Evolutionary conservation across 2,329 filamentous ascomycete genomes (phyloP).

Genomic region (Aspergillus thermomutatus): DNA sequence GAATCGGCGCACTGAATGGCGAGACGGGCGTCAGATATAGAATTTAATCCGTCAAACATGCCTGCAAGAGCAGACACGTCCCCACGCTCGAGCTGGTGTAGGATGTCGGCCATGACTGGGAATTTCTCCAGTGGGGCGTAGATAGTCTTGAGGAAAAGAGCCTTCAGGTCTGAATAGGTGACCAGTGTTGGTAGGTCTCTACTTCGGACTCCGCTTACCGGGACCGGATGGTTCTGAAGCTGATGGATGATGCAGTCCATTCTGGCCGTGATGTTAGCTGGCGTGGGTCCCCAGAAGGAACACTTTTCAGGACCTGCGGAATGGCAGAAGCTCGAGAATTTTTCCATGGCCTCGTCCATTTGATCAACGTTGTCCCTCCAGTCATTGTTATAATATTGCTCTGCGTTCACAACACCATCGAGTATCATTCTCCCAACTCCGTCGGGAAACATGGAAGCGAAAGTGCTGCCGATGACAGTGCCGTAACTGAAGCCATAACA

Average conservation of each 20-base stretch:
- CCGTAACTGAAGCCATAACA: slow-evolving; percentile 54
- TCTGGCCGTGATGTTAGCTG: slow-evolving; percentile 43
- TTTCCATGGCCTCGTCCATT: slow-evolving; percentile 52
- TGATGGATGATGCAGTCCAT: slow-evolving; percentile 35
- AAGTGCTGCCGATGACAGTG: slow-evolving; percentile 44
- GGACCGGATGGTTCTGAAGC: slow-evolving; percentile 20
- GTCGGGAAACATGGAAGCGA: slow-evolving; percentile 43
- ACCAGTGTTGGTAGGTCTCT: slow-evolving; percentile 45
- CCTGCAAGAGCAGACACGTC: slow-evolving; percentile 10
- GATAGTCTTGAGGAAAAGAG: slow-evolving; percentile 41
- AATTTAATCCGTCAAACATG: slow-evolving; percentile 7
- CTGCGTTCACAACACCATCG: slow-evolving; percentile 40
- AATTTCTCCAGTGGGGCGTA: slow-evolving; percentile 48
- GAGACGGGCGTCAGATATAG: slow-evolving; percentile 13
- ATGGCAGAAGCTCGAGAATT: slow-evolving; percentile 55
- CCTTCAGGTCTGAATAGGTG: slow-evolving; percentile 49
- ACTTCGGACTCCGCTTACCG: slow-evolving; percentile 32
- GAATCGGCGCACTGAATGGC: slow-evolving; percentile 15
- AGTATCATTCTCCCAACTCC: slow-evolving; percentile 41
- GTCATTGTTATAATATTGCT: slow-evolving; percentile 47
- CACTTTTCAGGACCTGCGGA: slow-evolving; percentile 39
- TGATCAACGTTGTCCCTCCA: slow-evolving; percentile 53
- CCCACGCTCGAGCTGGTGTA: slow-evolving; percentile 26
- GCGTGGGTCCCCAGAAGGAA: slow-evolving; percentile 14
- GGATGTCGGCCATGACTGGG: slow-evolving; percentile 40